Conservation (phyloP, 2,329 filamentous ascomycete species). For the Chrysoporthe puriensis region DNA sequence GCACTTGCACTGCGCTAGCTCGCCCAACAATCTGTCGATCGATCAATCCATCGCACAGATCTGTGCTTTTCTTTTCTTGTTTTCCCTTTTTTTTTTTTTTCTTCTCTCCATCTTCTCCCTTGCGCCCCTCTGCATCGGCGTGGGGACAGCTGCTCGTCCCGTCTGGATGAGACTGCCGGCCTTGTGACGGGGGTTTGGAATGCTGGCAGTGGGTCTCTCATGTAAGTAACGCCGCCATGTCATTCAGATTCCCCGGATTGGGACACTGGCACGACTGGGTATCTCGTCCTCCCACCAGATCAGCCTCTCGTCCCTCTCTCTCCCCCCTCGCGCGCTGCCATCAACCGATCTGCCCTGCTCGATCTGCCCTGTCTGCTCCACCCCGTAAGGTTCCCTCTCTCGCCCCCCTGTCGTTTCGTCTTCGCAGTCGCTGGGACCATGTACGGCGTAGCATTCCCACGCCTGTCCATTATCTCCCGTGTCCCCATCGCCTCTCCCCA, state of each 20-base stretch:
- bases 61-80: too few species aligned
- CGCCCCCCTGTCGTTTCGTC: not conserved
- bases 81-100: not conserved
- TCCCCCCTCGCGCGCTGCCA: not conserved
- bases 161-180: not conserved
- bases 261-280: not conserved
- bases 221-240: conserved; percentile 11
- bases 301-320: not conserved
- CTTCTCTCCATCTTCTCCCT: not conserved
- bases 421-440: too few species aligned
- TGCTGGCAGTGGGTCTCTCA: conserved; percentile 11
- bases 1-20: too few species aligned
- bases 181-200: conserved; percentile 8
- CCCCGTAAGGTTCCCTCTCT: not conserved
- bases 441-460: not conserved
- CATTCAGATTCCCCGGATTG: not conserved
- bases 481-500: not conserved
- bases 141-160: not conserved
- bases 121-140: too few species aligned
- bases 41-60: too few species aligned
- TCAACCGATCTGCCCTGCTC: conserved; percentile 1
- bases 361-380: not conserved
- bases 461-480: not conserved
- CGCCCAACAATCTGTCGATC: too few species aligned
- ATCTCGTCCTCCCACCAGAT: not conserved